phyloP scores from a whole-genome alignment of 768 basidiomycete genomes.

The Hygrocybe punicea region DNA sequence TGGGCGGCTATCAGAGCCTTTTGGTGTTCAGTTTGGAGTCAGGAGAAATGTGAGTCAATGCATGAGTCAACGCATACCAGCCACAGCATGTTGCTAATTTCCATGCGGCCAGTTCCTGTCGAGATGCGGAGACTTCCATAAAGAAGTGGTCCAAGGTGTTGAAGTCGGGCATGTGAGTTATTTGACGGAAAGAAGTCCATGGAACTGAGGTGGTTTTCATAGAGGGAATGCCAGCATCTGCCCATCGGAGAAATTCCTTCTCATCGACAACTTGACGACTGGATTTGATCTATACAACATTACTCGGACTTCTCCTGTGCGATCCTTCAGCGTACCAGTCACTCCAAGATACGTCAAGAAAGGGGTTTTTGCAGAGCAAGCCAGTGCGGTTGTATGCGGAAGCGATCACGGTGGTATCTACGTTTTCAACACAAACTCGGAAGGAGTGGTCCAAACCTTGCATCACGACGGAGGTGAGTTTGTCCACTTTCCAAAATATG shows the following conservation, averaged over 20 bases:
- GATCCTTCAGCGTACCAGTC: background rate
- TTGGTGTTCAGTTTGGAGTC: background rate
- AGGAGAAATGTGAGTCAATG: background rate
- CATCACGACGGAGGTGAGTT: background rate
- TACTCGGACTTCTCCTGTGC: background rate
- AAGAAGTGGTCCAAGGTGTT: background rate
- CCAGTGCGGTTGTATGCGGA: background rate
- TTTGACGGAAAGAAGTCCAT: background rate
- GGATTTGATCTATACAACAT: background rate
- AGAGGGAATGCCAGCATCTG: constrained; percentile 1
- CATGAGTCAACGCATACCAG: too few species aligned
- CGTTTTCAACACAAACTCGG: background rate
- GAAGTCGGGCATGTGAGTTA: constrained; percentile 4
- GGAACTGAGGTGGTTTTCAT: background rate
- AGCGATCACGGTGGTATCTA: constrained; percentile 1
- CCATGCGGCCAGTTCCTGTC: background rate
- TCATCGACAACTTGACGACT: background rate
- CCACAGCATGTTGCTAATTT: background rate
- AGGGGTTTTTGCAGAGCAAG: background rate
- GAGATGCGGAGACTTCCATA: background rate
- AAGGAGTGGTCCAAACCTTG: background rate
- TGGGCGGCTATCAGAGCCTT: background rate
- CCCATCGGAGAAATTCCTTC: background rate
- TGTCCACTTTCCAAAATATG: background rate
- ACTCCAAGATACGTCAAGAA: background rate